Conservation (phyloP, 116 monocot genomes). For the Iris pallida region DNA sequence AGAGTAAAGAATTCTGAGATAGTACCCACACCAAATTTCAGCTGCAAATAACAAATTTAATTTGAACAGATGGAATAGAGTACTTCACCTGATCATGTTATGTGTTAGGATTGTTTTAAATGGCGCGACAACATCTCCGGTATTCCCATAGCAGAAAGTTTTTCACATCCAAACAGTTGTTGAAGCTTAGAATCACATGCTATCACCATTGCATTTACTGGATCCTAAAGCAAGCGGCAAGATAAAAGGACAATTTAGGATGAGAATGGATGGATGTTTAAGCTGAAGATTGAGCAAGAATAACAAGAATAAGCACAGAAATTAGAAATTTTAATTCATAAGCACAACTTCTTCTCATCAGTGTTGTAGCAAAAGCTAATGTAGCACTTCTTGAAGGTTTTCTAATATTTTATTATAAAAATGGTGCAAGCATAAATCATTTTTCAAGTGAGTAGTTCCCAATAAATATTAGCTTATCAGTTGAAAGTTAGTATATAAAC, state of each 20-base stretch:
- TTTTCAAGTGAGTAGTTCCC: background rate
- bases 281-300: background rate
- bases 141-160: slow-evolving; percentile 52
- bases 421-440: background rate
- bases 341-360: background rate
- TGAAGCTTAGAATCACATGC: slow-evolving; percentile 70
- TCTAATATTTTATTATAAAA: background rate
- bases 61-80: background rate
- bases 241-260: slow-evolving; percentile 4
- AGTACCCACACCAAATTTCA: background rate
- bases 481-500: too few relatives aligned
- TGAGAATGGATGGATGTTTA: background rate
- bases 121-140: slow-evolving; percentile 69
- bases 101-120: slow-evolving; percentile 56
- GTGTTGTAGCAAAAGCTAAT: background rate
- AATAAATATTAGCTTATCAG: too few relatives aligned
- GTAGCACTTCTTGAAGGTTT: background rate
- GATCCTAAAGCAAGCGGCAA: slow-evolving; percentile 29
- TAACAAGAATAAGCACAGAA: background rate
- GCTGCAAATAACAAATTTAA: background rate
- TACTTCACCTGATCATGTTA: slow-evolving; percentile 33
- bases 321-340: background rate
- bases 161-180: slow-evolving; percentile 79
- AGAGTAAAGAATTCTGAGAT: background rate
- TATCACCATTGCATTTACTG: slow-evolving; percentile 44